Percentiles rank a stretch among this genome's conserved stretches.
phyloP scores from a whole-genome alignment of 2,329 filamentous ascomycete species.

The Hirsutella thompsonii region DNA sequence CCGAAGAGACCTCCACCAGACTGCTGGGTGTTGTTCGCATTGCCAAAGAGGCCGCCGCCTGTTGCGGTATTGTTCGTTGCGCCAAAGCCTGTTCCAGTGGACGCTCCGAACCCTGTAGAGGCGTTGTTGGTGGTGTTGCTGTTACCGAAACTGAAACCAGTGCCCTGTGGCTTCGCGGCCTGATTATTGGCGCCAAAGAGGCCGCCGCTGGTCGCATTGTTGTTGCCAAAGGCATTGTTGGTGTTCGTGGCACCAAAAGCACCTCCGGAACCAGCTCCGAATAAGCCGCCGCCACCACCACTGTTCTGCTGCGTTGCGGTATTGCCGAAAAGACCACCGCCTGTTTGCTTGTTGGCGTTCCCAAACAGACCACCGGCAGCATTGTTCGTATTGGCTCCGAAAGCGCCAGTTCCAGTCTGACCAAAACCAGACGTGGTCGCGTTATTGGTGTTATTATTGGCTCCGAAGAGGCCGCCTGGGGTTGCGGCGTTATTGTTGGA shows the following conservation, averaged over 20 bases:
- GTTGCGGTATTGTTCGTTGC: slow-evolving; percentile 9
- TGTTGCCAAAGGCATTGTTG: slow-evolving; percentile 19
- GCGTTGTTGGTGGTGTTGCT: slow-evolving; percentile 17
- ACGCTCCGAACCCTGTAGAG: slow-evolving; percentile 12
- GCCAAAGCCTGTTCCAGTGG: slow-evolving; percentile 21
- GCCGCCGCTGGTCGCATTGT: slow-evolving; percentile 17
- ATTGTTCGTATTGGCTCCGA: slow-evolving; percentile 22
- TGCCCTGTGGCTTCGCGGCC: slow-evolving; percentile 20
- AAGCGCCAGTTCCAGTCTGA: slow-evolving; percentile 19
- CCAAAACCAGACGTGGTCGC: slow-evolving; percentile 12
- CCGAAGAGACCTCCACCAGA: slow-evolving; percentile 35
- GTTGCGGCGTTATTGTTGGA: slow-evolving; percentile 17
- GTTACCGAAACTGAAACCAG: slow-evolving; percentile 29
- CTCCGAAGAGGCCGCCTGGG: slow-evolving; percentile 23
- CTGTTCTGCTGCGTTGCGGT: slow-evolving; percentile 7
- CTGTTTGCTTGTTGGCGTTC: slow-evolving; percentile 12
- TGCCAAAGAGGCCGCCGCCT: slow-evolving; percentile 28
- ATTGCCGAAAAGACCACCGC: slow-evolving; percentile 13
- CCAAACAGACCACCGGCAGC: slow-evolving; percentile 25
- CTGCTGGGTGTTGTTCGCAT: slow-evolving; percentile 16
- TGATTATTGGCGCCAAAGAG: slow-evolving; percentile 28
- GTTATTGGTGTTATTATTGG: slow-evolving; percentile 13
- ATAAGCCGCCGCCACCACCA: slow-evolving; percentile 8
- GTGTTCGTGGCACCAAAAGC: slow-evolving; percentile 23
- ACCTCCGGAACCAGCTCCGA: slow-evolving; percentile 16